These are phyloP conservation scores for Ascoidea rubescens DNA, from an alignment of 805 yeast species.

Conservation along the genomic window DNA sequence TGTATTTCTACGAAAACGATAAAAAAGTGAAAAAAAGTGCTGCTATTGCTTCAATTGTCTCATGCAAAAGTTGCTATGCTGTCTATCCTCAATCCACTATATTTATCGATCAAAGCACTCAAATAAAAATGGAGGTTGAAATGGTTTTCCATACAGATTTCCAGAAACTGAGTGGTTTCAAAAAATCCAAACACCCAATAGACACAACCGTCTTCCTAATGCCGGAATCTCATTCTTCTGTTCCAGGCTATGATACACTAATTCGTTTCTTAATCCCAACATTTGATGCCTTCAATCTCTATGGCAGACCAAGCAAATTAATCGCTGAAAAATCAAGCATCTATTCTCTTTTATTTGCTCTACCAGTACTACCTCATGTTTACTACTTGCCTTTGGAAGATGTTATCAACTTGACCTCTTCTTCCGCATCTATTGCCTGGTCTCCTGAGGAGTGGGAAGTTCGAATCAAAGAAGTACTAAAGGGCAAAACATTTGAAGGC, in stretches of 20 bases:
- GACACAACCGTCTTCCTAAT: conserved; percentile 59
- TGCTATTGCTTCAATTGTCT: conserved; percentile 67
- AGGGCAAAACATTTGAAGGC: conserved; percentile 39
- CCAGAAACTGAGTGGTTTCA: neutral
- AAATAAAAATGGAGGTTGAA: conserved; percentile 79
- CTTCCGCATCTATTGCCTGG: conserved; percentile 29
- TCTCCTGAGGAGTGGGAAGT: conserved; percentile 42
- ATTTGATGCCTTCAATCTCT: conserved; percentile 61
- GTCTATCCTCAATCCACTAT: conserved; percentile 80
- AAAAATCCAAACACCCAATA: conserved; percentile 30
- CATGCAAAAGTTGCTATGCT: conserved; percentile 67
- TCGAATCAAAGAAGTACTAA: conserved; percentile 40
- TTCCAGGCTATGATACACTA: conserved; percentile 72
- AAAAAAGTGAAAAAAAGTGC: conserved; percentile 52
- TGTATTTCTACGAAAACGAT: conserved; percentile 73
- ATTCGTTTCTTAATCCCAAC: conserved; percentile 66
- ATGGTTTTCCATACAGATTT: conserved; percentile 39
- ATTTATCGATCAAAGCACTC: conserved; percentile 75
- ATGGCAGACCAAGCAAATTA: conserved; percentile 70
- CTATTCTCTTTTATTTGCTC: conserved; percentile 58
- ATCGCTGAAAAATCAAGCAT: conserved; percentile 59
- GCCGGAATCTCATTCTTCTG: conserved; percentile 79
- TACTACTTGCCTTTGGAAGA: conserved; percentile 61
- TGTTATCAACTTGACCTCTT: conserved; percentile 26
- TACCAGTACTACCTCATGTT: conserved; percentile 70